phyloP scores from a whole-genome alignment of 1,139 yeast genomes.

The Groenewaldozyma auringiensis region DNA sequence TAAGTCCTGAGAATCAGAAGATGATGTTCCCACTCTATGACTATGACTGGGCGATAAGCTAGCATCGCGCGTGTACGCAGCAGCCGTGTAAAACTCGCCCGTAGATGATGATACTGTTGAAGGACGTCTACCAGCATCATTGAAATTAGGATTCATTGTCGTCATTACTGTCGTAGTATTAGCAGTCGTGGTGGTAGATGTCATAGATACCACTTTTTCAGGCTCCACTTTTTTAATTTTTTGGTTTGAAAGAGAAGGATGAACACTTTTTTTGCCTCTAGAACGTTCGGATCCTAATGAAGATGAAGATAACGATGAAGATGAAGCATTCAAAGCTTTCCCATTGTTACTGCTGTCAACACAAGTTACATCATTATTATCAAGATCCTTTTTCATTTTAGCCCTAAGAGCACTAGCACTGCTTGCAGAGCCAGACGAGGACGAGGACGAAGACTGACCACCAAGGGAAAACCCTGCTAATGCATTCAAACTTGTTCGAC shows the following conservation, averaged over 20 bases:
- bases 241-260: too few species aligned
- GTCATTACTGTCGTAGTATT: too few species aligned
- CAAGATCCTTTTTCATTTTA: background rate
- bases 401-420: too few species aligned
- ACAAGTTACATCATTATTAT: background rate
- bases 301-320: slow-evolving; percentile 6
- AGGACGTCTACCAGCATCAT: background rate
- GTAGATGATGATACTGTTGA: slow-evolving; percentile 7
- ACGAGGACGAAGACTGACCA: too few species aligned
- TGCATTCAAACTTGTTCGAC: background rate
- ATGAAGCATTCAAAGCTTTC: background rate
- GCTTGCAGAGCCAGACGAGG: too few species aligned
- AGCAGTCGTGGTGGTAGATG: too few species aligned
- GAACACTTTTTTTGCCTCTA: too few species aligned
- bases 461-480: background rate
- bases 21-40: background rate
- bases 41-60: slow-evolving; percentile 12
- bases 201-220: too few species aligned
- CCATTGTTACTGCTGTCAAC: background rate
- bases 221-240: too few species aligned
- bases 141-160: too few species aligned
- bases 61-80: slow-evolving; percentile 9
- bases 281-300: too few species aligned
- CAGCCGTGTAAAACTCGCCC: slow-evolving; percentile 8
- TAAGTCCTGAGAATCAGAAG: background rate